A percentile compares a stretch with the other conserved stretches of the same genome.
These are phyloP conservation scores for Stenogyne calaminthoides DNA, from an alignment of 305 asterid genomes.

Conservation along the genomic window DNA sequence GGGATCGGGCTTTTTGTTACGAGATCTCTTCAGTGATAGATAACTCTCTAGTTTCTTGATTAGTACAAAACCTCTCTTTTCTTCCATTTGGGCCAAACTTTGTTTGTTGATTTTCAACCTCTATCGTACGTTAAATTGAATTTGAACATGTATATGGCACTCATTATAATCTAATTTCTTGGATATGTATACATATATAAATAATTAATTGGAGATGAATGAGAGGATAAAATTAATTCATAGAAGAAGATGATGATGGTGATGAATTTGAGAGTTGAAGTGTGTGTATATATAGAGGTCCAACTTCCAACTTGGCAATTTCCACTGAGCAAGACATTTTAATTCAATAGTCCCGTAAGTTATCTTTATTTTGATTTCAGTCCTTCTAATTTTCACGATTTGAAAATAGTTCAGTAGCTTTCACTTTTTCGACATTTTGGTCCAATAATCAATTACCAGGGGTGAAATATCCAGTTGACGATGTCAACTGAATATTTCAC, in stretches of 20 bases:
- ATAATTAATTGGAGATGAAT: neutral
- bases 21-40: slow-evolving; percentile 26
- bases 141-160: too few relatives aligned
- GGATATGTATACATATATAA: neutral
- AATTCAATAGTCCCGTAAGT: too few relatives aligned
- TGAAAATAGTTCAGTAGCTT: too few relatives aligned
- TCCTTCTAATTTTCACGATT: too few relatives aligned
- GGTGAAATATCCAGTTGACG: too few relatives aligned
- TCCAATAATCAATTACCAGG: too few relatives aligned
- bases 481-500: too few relatives aligned
- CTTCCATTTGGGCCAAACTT: slow-evolving; percentile 28
- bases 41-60: slow-evolving; percentile 43
- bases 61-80: slow-evolving; percentile 27
- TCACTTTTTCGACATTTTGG: too few relatives aligned
- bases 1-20: neutral
- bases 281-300: neutral
- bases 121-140: too few relatives aligned
- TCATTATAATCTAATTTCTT: too few relatives aligned
- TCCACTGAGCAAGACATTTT: neutral
- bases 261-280: slow-evolving; percentile 7
- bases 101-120: neutral
- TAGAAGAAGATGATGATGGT: neutral
- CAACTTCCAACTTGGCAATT: neutral
- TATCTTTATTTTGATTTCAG: too few relatives aligned
- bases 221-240: neutral